These are phyloP conservation scores for Mrakia frigida DNA, from an alignment of 768 basidiomycete species.

Conservation along the genomic window DNA sequence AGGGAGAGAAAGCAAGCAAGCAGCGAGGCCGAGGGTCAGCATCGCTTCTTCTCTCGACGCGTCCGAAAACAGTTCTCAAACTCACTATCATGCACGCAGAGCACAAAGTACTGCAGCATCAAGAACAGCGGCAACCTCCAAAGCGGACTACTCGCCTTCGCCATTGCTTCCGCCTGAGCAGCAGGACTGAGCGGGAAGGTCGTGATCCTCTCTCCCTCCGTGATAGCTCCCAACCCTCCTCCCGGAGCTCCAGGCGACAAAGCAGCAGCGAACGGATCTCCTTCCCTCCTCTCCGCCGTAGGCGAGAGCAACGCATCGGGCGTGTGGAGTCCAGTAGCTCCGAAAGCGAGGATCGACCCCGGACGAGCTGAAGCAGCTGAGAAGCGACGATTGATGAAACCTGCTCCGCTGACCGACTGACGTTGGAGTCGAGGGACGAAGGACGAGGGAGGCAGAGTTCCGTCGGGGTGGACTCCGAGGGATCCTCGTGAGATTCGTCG, in stretches of 20 bases:
- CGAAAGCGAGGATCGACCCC: constrained; percentile 65
- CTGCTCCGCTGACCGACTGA: constrained; percentile 9
- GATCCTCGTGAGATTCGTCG: constrained; percentile 37
- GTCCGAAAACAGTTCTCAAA: background rate
- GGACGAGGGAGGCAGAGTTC: background rate
- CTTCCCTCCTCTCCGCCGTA: constrained; percentile 35
- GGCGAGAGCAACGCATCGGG: constrained; percentile 34
- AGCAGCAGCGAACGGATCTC: constrained; percentile 34
- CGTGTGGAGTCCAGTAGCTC: constrained; percentile 58
- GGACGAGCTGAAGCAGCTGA: constrained; percentile 23
- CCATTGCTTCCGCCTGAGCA: constrained; percentile 15
- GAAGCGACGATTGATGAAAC: constrained; percentile 5
- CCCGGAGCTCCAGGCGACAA: constrained; percentile 18
- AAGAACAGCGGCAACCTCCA: constrained; percentile 74
- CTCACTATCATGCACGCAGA: constrained; percentile 29
- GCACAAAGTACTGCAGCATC: constrained; percentile 51
- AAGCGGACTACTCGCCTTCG: constrained; percentile 60
- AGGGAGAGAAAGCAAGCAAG: background rate
- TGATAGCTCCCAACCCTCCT: constrained; percentile 29
- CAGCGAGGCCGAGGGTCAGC: background rate
- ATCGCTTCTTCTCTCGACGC: background rate
- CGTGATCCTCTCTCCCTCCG: constrained; percentile 12
- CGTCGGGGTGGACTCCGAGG: constrained; percentile 27
- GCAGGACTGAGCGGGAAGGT: background rate
- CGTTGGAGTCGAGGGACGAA: constrained; percentile 17